Percentiles rank a stretch among this genome's conserved stretches.
These are phyloP conservation scores for Annulohypoxylon nitens DNA, from an alignment of 495 filamentous ascomycete genomes.

Conservation along the genomic window DNA sequence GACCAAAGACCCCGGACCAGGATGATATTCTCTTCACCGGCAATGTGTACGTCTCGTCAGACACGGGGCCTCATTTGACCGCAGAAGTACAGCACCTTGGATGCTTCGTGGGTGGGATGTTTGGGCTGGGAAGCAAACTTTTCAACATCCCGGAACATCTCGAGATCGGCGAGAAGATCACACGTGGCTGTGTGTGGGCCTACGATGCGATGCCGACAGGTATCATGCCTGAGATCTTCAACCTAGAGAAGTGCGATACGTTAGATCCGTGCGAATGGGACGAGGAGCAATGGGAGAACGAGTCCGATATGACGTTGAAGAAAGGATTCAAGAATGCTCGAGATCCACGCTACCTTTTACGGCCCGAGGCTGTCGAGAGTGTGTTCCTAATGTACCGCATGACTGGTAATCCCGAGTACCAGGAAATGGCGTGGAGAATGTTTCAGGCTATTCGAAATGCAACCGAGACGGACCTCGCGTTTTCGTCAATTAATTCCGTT, in stretches of 20 bases:
- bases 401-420: constrained; percentile 74
- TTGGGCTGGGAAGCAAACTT: constrained; percentile 77
- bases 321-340: constrained; percentile 47
- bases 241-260: constrained; percentile 64
- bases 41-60: constrained; percentile 43
- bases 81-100: constrained; percentile 48
- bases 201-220: constrained; percentile 77
- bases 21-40: constrained; percentile 74
- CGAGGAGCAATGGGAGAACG: constrained; percentile 28
- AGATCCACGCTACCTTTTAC: constrained; percentile 59
- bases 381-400: constrained; percentile 82
- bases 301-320: constrained; percentile 30
- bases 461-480: constrained; percentile 66
- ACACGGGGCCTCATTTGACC: constrained; percentile 24
- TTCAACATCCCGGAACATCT: constrained; percentile 74
- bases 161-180: constrained; percentile 75
- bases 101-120: constrained; percentile 85
- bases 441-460: constrained; percentile 72
- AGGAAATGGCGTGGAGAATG: constrained; percentile 82
- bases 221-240: constrained; percentile 81
- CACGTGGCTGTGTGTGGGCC: constrained; percentile 83
- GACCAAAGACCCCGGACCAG: constrained; percentile 64
- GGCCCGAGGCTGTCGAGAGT: constrained; percentile 78
- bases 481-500: constrained; percentile 48
- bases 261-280: constrained; percentile 48